phyloP scores from a whole-genome alignment of 2,329 filamentous ascomycete species.

The Dactylellina sp. region DNA sequence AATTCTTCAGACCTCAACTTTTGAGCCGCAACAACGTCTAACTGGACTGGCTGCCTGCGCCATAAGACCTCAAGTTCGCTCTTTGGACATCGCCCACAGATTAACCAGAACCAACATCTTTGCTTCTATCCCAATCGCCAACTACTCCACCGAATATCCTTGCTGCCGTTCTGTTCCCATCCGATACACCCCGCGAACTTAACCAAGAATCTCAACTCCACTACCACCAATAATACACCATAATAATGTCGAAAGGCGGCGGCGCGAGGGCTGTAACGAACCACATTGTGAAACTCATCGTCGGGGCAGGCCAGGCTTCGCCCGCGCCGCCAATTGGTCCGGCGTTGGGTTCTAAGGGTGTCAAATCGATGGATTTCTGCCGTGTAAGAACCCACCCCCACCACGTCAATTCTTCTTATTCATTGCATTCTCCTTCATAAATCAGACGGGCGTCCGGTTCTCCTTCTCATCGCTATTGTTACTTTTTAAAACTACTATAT shows the following conservation, averaged over 20 bases:
- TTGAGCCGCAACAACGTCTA: constrained; percentile 9
- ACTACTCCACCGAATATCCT: not conserved
- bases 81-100: too few relatives aligned
- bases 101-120: too few relatives aligned
- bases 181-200: not conserved
- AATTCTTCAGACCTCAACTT: constrained; percentile 9
- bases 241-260: constrained; percentile 42
- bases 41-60: too few relatives aligned
- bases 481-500: too few relatives aligned
- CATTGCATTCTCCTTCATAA: constrained; percentile 13
- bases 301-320: constrained; percentile 93
- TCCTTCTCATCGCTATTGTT: too few relatives aligned
- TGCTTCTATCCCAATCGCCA: too few relatives aligned
- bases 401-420: constrained; percentile 14
- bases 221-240: not conserved
- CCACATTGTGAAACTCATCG: constrained; percentile 94
- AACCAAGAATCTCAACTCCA: not conserved
- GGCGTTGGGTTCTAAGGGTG: constrained; percentile 93
- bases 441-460: too few relatives aligned
- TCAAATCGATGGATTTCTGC: constrained; percentile 99
- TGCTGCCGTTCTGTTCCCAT: not conserved
- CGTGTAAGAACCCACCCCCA: constrained; percentile 74
- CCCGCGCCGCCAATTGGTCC: constrained; percentile 96
- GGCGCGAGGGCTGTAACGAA: constrained; percentile 67
- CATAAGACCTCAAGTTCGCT: too few relatives aligned